phyloP scores from a whole-genome alignment of 1,284 basidiomycete genomes.

The Irpex lacteus region DNA sequence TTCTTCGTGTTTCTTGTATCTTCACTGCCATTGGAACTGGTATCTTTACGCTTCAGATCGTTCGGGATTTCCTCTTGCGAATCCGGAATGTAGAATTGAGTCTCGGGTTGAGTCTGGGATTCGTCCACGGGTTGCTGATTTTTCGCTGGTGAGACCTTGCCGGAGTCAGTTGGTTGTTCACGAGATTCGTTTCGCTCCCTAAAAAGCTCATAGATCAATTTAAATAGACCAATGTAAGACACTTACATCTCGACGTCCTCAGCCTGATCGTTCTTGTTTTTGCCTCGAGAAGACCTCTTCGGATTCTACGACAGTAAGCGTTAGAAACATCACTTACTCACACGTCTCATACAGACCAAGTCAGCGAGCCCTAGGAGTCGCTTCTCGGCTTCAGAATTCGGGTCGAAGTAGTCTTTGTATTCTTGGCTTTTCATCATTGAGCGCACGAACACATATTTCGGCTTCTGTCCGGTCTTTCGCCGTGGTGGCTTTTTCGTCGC shows the following conservation, averaged over 20 bases:
- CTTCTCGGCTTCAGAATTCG: slow-evolving; percentile 55
- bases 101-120: slow-evolving; percentile 54
- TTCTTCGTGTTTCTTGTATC: slow-evolving; percentile 29
- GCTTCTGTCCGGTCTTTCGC: slow-evolving; percentile 53
- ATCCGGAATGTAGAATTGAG: slow-evolving; percentile 30
- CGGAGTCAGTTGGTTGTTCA: too few species aligned
- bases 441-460: slow-evolving; percentile 55
- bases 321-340: neutral
- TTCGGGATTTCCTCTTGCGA: slow-evolving; percentile 9
- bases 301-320: slow-evolving; percentile 27
- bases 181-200: neutral
- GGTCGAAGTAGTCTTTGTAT: slow-evolving; percentile 69
- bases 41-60: slow-evolving; percentile 29
- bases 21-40: slow-evolving; percentile 10
- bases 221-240: neutral
- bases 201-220: neutral
- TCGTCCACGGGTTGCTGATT: slow-evolving; percentile 1
- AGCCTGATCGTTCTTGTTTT: slow-evolving; percentile 3
- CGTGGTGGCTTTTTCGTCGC: slow-evolving; percentile 30
- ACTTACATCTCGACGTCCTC: slow-evolving; percentile 22
- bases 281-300: slow-evolving; percentile 20
- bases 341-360: slow-evolving; percentile 35
- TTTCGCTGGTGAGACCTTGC: neutral
- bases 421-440: slow-evolving; percentile 39
- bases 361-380: slow-evolving; percentile 55